phyloP scores from a whole-genome alignment of 2,329 filamentous ascomycete species.

The Cordyceps militaris region DNA sequence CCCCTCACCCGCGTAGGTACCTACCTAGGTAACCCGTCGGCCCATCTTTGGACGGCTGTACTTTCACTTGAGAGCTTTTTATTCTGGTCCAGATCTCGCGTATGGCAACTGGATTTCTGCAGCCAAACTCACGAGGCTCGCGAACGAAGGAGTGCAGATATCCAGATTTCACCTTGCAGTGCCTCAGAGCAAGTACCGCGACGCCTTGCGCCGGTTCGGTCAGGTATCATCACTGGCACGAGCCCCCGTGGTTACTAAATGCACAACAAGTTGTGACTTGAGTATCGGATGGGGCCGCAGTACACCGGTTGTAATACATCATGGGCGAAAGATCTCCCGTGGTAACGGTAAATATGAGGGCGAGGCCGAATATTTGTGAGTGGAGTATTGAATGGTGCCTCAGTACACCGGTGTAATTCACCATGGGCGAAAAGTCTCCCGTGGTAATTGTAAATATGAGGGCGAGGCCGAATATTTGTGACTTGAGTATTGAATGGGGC shows the following conservation, averaged over 20 bases:
- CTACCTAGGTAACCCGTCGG: too few species aligned
- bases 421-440: too few species aligned
- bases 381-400: neutral
- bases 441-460: neutral
- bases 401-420: too few species aligned
- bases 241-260: slow-evolving; percentile 8
- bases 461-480: slow-evolving; percentile 1
- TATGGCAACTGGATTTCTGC: neutral
- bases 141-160: slow-evolving; percentile 2
- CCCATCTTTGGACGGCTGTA: too few species aligned
- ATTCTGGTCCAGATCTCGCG: neutral
- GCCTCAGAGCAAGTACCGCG: slow-evolving; percentile 11
- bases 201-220: slow-evolving; percentile 10
- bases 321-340: slow-evolving; percentile 4
- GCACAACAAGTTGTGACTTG: neutral
- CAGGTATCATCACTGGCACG: slow-evolving; percentile 10
- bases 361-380: too few species aligned
- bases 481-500: slow-evolving; percentile 4
- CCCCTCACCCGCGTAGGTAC: too few species aligned
- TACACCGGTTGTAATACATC: slow-evolving; percentile 7
- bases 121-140: slow-evolving; percentile 6
- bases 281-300: slow-evolving; percentile 7
- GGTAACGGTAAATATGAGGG: slow-evolving; percentile 2
- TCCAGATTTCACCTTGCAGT: neutral
- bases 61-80: neutral